phyloP scores from a whole-genome alignment of 2,329 filamentous ascomycete genomes.

The Hypoxylon sp. region DNA sequence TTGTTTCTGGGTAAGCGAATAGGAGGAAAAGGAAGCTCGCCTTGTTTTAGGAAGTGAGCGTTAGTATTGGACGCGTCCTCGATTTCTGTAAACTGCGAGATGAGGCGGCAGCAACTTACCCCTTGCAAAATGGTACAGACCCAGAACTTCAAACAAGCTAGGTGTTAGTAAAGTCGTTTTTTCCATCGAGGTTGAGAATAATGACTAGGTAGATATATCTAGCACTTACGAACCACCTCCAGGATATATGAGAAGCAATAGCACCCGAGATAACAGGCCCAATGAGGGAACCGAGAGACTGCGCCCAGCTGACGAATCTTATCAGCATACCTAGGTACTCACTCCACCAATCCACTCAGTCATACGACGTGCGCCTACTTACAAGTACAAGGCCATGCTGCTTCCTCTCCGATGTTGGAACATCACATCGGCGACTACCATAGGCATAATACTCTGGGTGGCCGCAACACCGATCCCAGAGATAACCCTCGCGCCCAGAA shows the following conservation, averaged over 20 bases:
- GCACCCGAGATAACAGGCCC: slow-evolving; percentile 48
- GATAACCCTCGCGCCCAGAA: slow-evolving; percentile 47
- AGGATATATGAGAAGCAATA: slow-evolving; percentile 43
- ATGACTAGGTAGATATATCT: no score
- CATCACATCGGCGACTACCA: slow-evolving; percentile 47
- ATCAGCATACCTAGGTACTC: slow-evolving; percentile 6
- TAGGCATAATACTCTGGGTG: slow-evolving; percentile 48
- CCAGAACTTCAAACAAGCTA: slow-evolving; percentile 47
- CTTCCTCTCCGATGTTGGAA: slow-evolving; percentile 45
- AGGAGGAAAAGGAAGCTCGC: slow-evolving; percentile 42
- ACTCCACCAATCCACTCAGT: no score
- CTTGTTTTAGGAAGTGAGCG: no score
- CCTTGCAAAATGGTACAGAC: slow-evolving; percentile 46
- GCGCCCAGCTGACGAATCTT: slow-evolving; percentile 38
- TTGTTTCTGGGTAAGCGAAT: slow-evolving; percentile 44
- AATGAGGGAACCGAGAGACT: slow-evolving; percentile 47
- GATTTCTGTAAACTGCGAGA: no score
- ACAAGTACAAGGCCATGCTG: slow-evolving; percentile 45
- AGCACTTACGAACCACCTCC: slow-evolving; percentile 46
- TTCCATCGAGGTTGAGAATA: no score
- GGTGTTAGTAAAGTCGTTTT: no score
- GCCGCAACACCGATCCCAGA: slow-evolving; percentile 46
- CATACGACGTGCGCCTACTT: slow-evolving; percentile 4
- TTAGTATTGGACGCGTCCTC: no score
- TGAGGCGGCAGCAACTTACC: slow-evolving; percentile 28